Conservation (phyloP, 257 asterid species). For the Thymus quinquecostatus region DNA sequence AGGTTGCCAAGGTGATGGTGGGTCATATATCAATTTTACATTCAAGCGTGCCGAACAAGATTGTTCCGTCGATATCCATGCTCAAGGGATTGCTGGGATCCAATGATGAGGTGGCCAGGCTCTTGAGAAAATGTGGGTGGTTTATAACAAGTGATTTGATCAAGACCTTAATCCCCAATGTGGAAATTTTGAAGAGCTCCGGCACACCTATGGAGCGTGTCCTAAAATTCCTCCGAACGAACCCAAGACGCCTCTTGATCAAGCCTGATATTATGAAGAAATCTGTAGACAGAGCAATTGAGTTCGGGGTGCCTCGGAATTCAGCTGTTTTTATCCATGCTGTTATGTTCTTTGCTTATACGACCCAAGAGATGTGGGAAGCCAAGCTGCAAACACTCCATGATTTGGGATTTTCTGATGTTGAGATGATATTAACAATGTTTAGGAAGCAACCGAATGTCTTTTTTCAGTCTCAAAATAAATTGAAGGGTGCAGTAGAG, state of each 20-base stretch:
- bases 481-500: neutral
- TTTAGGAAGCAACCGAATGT: neutral
- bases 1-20: too few species aligned
- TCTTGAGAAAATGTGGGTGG: neutral
- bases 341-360: neutral
- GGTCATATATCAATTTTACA: constrained; percentile 23
- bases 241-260: neutral
- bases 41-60: constrained; percentile 8
- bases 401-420: neutral
- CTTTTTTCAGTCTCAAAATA: neutral
- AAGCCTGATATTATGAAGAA: neutral
- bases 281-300: neutral
- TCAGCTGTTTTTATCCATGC: neutral
- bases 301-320: neutral
- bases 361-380: neutral
- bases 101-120: neutral
- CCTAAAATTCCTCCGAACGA: neutral
- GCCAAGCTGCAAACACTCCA: neutral
- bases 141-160: neutral
- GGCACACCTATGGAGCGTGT: neutral
- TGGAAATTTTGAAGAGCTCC: neutral
- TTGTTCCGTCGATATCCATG: constrained; percentile 32
- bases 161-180: neutral
- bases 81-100: neutral
- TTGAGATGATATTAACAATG: neutral